Evolutionary conservation across 2,329 filamentous ascomycete species (phyloP), one percentile per base, ranked within the genome.

Genomic region (Venturia pyrina): DNA sequence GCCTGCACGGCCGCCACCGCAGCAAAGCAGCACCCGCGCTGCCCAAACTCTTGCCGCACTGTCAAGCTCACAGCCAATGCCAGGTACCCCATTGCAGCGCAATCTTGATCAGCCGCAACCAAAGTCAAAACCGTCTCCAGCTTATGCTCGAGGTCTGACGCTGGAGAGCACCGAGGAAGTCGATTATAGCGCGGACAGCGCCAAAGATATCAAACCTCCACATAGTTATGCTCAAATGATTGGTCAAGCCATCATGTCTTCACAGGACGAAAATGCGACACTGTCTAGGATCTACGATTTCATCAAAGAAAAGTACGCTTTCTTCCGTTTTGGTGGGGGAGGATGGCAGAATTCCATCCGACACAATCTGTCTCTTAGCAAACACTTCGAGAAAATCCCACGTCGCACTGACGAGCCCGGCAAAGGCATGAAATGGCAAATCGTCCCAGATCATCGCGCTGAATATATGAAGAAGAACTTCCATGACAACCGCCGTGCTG

Each of bases 341-440:
- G 93, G 95, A 67, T 99, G 96, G 96, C 72, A 91, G 86, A 99
- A 99, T 75, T 97, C 92, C 0, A 99, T 99, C 70, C 88, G 95
- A 15, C 95, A 99, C 75, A 99, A 99, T 71, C 78, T 99, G 17
- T 98, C 95, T 0, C 79, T 99, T 53, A 98, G 96, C 76, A 96
- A 97, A 75, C 87, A 89, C 0, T 99, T 99, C 73, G 88, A 92
- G 71, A 99, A 99, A 76, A 89, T 96, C 10, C 90, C 95, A 3
- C 88, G 95, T 60, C 88, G 90, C 19, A 96, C 92, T 0, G 91
- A 98, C 71, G 95, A 99, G 75, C 95, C 95, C 28, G 95, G 95
- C 15, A 99, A 99, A 75, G 95, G 95, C 37, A 98, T 97, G 92
- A 98, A 98, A 75, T 99, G 95, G 95, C 91, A 93, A 76, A 93